Conservation (phyloP, 345 rosid species). For the Syzygium aromaticum region DNA sequence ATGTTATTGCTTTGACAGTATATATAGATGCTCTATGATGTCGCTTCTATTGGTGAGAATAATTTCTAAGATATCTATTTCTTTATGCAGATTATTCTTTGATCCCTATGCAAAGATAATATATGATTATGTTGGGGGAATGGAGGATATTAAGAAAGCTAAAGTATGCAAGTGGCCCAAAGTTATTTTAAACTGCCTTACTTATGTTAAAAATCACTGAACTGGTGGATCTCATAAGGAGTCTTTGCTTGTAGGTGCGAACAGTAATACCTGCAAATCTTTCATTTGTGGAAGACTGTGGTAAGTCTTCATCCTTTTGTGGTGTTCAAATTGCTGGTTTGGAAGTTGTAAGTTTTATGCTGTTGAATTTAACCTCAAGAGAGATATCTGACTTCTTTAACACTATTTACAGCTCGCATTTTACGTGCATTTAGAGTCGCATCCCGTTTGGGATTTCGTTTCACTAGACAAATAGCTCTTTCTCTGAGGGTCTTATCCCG, state of each 20-base stretch:
- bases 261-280: slow-evolving; percentile 32
- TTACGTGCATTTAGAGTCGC: slow-evolving; percentile 68
- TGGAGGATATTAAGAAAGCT: slow-evolving; percentile 81
- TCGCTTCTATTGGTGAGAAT: background rate
- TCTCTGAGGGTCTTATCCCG: slow-evolving; percentile 47
- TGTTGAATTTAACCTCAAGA: background rate
- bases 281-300: slow-evolving; percentile 58
- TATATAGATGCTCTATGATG: background rate
- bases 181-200: slow-evolving; percentile 11
- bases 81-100: slow-evolving; percentile 66
- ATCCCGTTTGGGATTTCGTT: slow-evolving; percentile 63
- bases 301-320: slow-evolving; percentile 24
- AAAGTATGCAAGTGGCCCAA: slow-evolving; percentile 76
- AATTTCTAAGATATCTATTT: background rate
- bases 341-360: background rate
- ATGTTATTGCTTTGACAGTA: background rate
- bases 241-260: slow-evolving; percentile 24
- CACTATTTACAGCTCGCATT: slow-evolving; percentile 49
- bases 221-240: slow-evolving; percentile 2
- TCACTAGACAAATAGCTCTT: slow-evolving; percentile 79
- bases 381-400: background rate
- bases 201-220: slow-evolving; percentile 2
- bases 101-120: slow-evolving; percentile 81
- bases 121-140: slow-evolving; percentile 87
- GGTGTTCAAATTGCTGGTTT: background rate